Base-by-base conservation (phyloP, 2,329 filamentous ascomycete species). In the Exserohilum rostratum region DNA sequence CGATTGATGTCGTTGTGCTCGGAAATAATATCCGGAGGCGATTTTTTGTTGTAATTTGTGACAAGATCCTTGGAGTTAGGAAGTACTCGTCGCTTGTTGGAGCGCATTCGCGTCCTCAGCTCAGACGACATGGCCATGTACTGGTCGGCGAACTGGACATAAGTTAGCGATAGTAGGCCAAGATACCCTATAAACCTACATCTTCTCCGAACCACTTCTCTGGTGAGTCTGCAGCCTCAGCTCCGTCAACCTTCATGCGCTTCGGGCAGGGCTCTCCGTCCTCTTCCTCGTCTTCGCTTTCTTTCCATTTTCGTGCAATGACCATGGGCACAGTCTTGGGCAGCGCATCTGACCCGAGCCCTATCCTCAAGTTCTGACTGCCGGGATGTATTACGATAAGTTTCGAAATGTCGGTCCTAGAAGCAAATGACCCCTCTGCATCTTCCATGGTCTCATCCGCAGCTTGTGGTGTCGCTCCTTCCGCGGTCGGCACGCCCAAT, bases 41-140 rank as follows among this genome's bases (percentile, higher is more conserved):
- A 90, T 43, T 91, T 85, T 48, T 90, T 86, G 76, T 99, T 99
- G 82, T 90, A 98, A 71, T 96, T 98, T 61, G 93, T 87, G 1
- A 97, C 93, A 54, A 97, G 82, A 70, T 99, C 95, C 75, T 96
- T 96, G 0, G 93, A 97, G 72, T 98, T 98, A n/a, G 95, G 95
- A 45, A 98, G 79, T 13, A 97, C 93, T 73, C 96, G 90, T 71
- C 91, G 88, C 82, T 98, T 98, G 78, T 96, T 96, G 64, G 87
- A 85, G 58, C 93, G 88, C 90, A 98, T 96, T 46, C 91, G 90
- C 2, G 88, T 79, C 77, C 96, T 96, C 57, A 99, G 85, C 39
- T 97, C 93, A 49, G 87, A 87, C 56, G 87, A 90, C 88, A 95
- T 90, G 69, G 88, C 89, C 52, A 86, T 86, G 76, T 93, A 98